phyloP scores from a whole-genome alignment of 2,329 filamentous ascomycete genomes.

The Xylariaceae sp. region DNA sequence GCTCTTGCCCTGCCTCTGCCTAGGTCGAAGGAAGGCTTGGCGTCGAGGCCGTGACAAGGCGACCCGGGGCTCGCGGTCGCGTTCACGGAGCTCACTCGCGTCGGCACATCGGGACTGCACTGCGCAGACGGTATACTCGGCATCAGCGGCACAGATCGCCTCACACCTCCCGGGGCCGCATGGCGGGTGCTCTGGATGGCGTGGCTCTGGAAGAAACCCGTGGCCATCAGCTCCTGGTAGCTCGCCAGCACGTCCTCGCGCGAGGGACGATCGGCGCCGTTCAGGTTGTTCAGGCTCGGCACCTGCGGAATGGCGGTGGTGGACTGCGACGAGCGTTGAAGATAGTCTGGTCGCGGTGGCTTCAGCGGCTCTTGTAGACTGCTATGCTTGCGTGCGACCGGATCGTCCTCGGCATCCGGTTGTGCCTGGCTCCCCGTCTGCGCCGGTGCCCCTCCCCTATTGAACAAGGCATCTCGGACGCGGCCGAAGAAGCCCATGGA shows the following conservation, averaged over 20 bases:
- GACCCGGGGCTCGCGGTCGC: constrained; percentile 1
- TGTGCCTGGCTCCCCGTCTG: constrained; percentile 8
- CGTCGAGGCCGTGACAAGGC: constrained; percentile 7
- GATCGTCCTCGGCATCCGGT: constrained; percentile 5
- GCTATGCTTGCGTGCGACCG: constrained; percentile 24
- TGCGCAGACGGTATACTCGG: constrained; percentile 15
- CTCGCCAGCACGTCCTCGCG: constrained; percentile 51
- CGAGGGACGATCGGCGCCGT: constrained; percentile 24
- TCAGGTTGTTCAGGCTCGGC: constrained; percentile 7
- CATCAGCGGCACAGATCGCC: constrained; percentile 7
- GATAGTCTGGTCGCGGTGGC: constrained; percentile 13
- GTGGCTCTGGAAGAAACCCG: constrained; percentile 55
- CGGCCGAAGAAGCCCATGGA: constrained; percentile 26
- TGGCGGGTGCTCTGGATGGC: constrained; percentile 54
- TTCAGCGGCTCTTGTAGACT: constrained; percentile 25
- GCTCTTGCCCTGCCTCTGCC: too few species aligned
- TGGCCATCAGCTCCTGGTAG: constrained; percentile 53
- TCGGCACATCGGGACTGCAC: constrained; percentile 14
- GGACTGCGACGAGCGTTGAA: constrained; percentile 18
- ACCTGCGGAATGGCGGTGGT: constrained; percentile 16
- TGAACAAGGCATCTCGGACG: constrained; percentile 24
- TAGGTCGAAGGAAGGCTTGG: too few species aligned
- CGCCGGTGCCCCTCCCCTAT: constrained; percentile 6
- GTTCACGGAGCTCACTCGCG: constrained; percentile 16
- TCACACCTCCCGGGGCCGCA: constrained; percentile 21